phyloP scores from a whole-genome alignment of 2,329 filamentous ascomycete genomes.

The Microascus cirrosus region DNA sequence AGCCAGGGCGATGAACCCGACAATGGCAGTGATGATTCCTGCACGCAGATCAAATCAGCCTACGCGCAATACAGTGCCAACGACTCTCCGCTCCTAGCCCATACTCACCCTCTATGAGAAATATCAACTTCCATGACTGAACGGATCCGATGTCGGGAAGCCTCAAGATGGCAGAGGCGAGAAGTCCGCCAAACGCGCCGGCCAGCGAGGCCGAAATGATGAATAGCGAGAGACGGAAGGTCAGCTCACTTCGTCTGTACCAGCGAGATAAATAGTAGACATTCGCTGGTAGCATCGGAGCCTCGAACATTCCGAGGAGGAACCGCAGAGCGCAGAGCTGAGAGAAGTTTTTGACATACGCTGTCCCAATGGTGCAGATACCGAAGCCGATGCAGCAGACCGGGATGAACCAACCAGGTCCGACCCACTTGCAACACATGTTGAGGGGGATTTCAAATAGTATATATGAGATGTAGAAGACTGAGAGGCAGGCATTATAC shows the following conservation, averaged over 20 bases:
- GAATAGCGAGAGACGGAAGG: slow-evolving; percentile 56
- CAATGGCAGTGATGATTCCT: slow-evolving; percentile 47
- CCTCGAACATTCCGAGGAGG: slow-evolving; percentile 56
- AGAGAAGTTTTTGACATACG: slow-evolving; percentile 25
- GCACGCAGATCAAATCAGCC: slow-evolving; percentile 46
- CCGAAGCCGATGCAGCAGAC: not conserved
- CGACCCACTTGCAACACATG: slow-evolving; percentile 59
- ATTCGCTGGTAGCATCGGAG: slow-evolving; percentile 62
- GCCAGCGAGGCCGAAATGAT: slow-evolving; percentile 60
- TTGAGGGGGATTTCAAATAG: slow-evolving; percentile 61
- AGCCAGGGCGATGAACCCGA: slow-evolving; percentile 46
- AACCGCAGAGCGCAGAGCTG: slow-evolving; percentile 51
- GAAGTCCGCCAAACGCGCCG: slow-evolving; percentile 58
- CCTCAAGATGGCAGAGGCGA: slow-evolving; percentile 52
- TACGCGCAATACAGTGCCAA: not conserved
- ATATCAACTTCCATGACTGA: not conserved
- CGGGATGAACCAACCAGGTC: slow-evolving; percentile 39
- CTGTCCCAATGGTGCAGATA: not conserved
- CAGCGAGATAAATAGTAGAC: slow-evolving; percentile 63
- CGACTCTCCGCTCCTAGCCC: not conserved
- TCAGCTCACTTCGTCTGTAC: slow-evolving; percentile 59
- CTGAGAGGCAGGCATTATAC: slow-evolving; percentile 56
- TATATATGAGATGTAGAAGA: slow-evolving; percentile 66
- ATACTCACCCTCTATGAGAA: not conserved
- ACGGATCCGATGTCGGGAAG: slow-evolving; percentile 41